Evolutionary conservation across 2,329 filamentous ascomycete species (phyloP).

Genomic region (Plectosphaerella sp.): DNA sequence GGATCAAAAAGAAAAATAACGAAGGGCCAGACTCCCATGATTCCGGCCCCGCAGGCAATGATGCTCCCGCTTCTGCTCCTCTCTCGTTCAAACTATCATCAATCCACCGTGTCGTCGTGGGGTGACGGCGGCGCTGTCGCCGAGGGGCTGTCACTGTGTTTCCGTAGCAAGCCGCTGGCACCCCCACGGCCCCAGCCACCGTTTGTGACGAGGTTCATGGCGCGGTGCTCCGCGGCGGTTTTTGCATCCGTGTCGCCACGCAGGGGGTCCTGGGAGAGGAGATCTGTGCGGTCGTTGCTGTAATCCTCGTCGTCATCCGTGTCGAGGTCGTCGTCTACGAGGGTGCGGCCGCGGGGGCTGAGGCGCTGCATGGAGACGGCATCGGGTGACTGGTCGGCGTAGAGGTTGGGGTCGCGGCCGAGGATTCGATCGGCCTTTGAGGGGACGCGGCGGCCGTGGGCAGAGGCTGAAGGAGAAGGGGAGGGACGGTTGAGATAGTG

Average conservation of each 20-base stretch:
- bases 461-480: slow-evolving; percentile 6
- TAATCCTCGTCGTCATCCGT: slow-evolving; percentile 27
- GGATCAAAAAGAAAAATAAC: no score
- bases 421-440: slow-evolving; percentile 57
- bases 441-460: slow-evolving; percentile 30
- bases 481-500: slow-evolving; percentile 17
- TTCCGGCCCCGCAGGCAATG: no score
- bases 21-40: no score
- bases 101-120: not conserved
- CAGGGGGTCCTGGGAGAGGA: no score
- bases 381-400: slow-evolving; percentile 41
- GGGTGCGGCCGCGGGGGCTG: slow-evolving; percentile 37
- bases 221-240: slow-evolving; percentile 35
- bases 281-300: slow-evolving; percentile 31
- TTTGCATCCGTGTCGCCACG: slow-evolving; percentile 24
- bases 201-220: slow-evolving; percentile 38
- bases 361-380: slow-evolving; percentile 42
- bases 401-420: slow-evolving; percentile 52
- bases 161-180: slow-evolving; percentile 37
- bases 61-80: no score
- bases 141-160: slow-evolving; percentile 19
- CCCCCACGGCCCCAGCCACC: slow-evolving; percentile 33
- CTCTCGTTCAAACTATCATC: not conserved
- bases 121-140: not conserved
- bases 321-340: slow-evolving; percentile 34